Base-by-base conservation (phyloP, 108 stramenopile species). In the Cyclostephanos invisitatus region DNA sequence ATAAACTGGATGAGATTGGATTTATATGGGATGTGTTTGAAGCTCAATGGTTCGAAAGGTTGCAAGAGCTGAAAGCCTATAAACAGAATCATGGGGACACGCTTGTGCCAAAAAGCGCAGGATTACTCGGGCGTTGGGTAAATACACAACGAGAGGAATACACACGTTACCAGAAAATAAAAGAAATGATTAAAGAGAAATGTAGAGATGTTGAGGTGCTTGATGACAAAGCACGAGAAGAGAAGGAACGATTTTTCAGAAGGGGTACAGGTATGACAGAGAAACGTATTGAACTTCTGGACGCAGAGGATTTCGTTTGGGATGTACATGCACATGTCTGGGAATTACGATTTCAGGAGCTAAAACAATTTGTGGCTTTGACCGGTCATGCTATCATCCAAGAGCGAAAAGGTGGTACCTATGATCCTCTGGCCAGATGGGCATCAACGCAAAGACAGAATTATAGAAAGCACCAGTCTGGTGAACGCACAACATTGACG, bases 401-500 rank as follows among this genome's bases (percentile, higher is more conserved):
- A 18, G 37, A 57, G 44, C 37, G 54, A 63, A 53, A 46, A 42
- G 60, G 60, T 37, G 35, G 21, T 20, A 68, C 25, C 0, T 69
- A 88, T 57, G 50, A 57, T 48, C 78, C 83, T 9, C 70, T 92
- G 15, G 86, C 86, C 35, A 84, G 88, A 62, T 92, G 91, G 91
- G 87, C 85, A 11, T 74, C 82, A 38, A 82, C 79, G 56, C 91
- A 92, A 60, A 58, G 91, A 47, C 64, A 83, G 46, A 76, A 86
- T 27, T 92, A 80, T 70, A 82, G 62, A 66, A 69, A 81, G 32
- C 60, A 84, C 27, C 59, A 80, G 14, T 69, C 83, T 58, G 88
- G 85, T 17, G 63, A 88, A 22, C 84, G 86, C 68, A 86, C 88
- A 17, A 81, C 83, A 24, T 74, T 92, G 76, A 92, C 91, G 9